Base-by-base conservation (phyloP, 129 eudicot species). In the Solidago caesia region DNA sequence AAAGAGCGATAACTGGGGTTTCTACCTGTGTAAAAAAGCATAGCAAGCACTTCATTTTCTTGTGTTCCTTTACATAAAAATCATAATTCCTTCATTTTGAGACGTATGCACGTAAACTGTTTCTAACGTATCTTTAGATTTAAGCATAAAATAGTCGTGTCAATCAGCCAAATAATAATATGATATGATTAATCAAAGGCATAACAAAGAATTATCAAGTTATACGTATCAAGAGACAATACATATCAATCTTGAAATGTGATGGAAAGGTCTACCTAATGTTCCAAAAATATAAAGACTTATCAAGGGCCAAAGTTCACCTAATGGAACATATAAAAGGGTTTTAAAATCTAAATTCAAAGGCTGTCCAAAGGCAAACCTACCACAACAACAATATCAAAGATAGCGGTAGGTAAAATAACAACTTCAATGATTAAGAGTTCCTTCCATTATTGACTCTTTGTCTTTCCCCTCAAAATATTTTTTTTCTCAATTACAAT, bases 261-360 rank as follows among this genome's bases (percentile, higher is more conserved):
- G 76, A 63, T 63, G 47, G 68, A 63, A 39, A 63, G 68, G 21
- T 39, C 42, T 14, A 63, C 47, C 68, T 63, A 63, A 63, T 33
- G 39, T 33, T 39, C 47, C 5, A 11, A 9, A 62, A 11, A 33
- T 4, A 39, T 62, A 27, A 33, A 39, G 39, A 15, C 33, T 9
- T 11, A 63, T 39, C 68, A 63, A 33, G 39, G 39, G 0, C 39
- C 3, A 33, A 33, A 5, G 59, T n/a, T 53, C 59, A 5, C 59
- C 59, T 53, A 53, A 53, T 0, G 14, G 59, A 12, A 12, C 59
- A 53, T 53, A 12, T 33, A 33, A 33, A 33, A 33, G 39, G 39
- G 39, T 33, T 33, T 21, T 33, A 33, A 33, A 33, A 33, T 33
- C 39, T 33, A 33, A 33, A 33, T 33, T 3, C 13, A 53, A n/a